These are phyloP conservation scores for Funneliformis caledonium DNA, from an alignment of 371 early-diverging fungal species.

Conservation along the genomic window DNA sequence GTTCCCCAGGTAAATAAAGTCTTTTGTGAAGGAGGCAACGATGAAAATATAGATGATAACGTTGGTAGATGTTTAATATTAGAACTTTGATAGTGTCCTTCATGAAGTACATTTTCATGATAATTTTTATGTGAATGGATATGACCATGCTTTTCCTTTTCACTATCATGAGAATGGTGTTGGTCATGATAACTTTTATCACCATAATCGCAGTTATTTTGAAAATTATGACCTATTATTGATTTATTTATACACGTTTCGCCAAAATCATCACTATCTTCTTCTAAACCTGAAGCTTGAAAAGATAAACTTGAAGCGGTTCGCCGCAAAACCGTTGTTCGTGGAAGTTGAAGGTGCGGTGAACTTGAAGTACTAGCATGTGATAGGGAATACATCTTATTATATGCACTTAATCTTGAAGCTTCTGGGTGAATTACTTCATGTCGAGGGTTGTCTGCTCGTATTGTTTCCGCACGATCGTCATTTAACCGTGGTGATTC, in stretches of 20 bases:
- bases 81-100: conserved; percentile 46
- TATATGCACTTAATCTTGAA: too few species aligned
- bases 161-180: conserved; percentile 35
- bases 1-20: conserved; percentile 66
- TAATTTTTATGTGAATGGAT: conserved; percentile 42
- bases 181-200: not conserved
- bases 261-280: not conserved
- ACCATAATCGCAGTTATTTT: not conserved
- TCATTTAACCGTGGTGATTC: too few species aligned
- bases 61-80: conserved; percentile 48
- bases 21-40: conserved; percentile 59
- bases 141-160: conserved; percentile 44
- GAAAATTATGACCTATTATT: too few species aligned
- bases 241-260: not conserved
- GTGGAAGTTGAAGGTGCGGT: not conserved
- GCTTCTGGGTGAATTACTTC: too few species aligned
- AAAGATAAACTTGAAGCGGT: not conserved
- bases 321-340: not conserved
- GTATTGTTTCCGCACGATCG: too few species aligned
- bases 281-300: not conserved
- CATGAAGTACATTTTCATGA: conserved; percentile 41
- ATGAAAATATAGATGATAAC: conserved; percentile 54
- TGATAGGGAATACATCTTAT: conserved; percentile 5
- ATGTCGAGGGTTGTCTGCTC: too few species aligned
- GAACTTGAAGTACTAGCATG: conserved; percentile 5